phyloP scores from a whole-genome alignment of 345 rosid species.

The Salix arbutifolia region DNA sequence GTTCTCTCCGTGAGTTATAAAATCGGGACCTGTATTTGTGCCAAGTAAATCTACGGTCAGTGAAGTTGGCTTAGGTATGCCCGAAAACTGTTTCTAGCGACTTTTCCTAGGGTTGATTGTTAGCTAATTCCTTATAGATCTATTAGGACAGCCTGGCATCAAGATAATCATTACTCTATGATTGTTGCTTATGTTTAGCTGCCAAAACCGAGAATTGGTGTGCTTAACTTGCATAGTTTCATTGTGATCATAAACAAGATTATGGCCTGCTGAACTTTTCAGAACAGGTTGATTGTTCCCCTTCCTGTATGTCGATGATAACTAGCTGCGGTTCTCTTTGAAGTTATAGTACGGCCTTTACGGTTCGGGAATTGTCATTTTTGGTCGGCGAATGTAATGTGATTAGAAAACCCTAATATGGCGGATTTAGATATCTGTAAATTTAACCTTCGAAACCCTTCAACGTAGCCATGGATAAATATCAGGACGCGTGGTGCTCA shows the following conservation, averaged over 20 bases:
- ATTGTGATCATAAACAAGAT: neutral
- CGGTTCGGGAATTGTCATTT: neutral
- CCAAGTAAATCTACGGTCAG: slow-evolving; percentile 35
- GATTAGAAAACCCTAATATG: neutral
- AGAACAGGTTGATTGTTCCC: neutral
- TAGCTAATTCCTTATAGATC: slow-evolving; percentile 16
- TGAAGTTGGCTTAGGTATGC: slow-evolving; percentile 4
- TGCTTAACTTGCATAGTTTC: neutral
- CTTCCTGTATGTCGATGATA: neutral
- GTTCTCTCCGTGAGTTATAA: slow-evolving; percentile 61
- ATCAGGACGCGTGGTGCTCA: too few species aligned
- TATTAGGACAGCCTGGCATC: slow-evolving; percentile 8
- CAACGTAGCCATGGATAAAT: too few species aligned
- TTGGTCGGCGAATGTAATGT: neutral
- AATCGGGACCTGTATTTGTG: slow-evolving; percentile 43
- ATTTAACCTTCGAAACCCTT: too few species aligned
- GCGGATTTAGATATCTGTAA: neutral
- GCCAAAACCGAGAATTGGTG: slow-evolving; percentile 6
- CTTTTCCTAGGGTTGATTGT: slow-evolving; percentile 4
- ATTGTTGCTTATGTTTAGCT: slow-evolving; percentile 1
- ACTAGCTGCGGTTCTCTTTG: neutral
- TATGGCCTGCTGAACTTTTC: neutral
- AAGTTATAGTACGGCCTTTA: neutral
- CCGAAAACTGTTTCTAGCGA: slow-evolving; percentile 2
- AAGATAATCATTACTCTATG: neutral